phyloP scores from a whole-genome alignment of 2,329 filamentous ascomycete genomes.

The Trichophyton benhamiae region DNA sequence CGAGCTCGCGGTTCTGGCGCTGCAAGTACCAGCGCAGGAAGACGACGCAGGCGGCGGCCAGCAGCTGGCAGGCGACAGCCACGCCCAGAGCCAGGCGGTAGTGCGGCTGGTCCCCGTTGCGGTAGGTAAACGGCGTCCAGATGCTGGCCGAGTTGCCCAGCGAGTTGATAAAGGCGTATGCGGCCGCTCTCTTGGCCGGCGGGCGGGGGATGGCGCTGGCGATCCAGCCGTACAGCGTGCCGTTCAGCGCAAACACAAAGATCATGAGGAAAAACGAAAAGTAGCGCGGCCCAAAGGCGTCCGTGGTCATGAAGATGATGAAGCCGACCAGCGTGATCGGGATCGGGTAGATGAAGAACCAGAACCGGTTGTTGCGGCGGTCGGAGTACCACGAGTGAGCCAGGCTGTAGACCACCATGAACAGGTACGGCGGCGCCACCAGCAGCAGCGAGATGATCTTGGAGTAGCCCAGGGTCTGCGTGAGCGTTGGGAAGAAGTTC shows the following conservation, averaged over 20 bases:
- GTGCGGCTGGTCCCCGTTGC: slow-evolving; percentile 26
- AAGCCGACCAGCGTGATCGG: slow-evolving; percentile 41
- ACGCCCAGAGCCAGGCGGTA: slow-evolving; percentile 33
- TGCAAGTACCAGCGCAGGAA: slow-evolving; percentile 30
- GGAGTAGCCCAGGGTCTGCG: slow-evolving; percentile 32
- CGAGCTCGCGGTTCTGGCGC: slow-evolving; percentile 40
- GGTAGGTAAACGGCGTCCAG: slow-evolving; percentile 42
- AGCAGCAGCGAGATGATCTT: slow-evolving; percentile 40
- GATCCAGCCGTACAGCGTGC: slow-evolving; percentile 40
- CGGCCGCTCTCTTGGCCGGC: slow-evolving; percentile 43
- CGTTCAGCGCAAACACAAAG: slow-evolving; percentile 45
- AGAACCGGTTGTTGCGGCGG: slow-evolving; percentile 36
- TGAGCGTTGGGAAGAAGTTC: slow-evolving; percentile 46
- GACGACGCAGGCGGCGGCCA: slow-evolving; percentile 26
- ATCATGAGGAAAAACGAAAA: slow-evolving; percentile 45
- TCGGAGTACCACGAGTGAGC: slow-evolving; percentile 36
- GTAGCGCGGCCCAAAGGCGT: slow-evolving; percentile 42
- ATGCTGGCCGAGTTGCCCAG: slow-evolving; percentile 43
- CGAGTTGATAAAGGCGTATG: slow-evolving; percentile 44
- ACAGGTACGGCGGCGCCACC: slow-evolving; percentile 42
- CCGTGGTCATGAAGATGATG: slow-evolving; percentile 43
- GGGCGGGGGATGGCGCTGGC: slow-evolving; percentile 40
- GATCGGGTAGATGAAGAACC: slow-evolving; percentile 43
- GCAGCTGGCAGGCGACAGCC: slow-evolving; percentile 29
- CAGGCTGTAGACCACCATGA: slow-evolving; percentile 40